phyloP scores from a whole-genome alignment of 257 asterid genomes.

The Eustoma russellianum region DNA sequence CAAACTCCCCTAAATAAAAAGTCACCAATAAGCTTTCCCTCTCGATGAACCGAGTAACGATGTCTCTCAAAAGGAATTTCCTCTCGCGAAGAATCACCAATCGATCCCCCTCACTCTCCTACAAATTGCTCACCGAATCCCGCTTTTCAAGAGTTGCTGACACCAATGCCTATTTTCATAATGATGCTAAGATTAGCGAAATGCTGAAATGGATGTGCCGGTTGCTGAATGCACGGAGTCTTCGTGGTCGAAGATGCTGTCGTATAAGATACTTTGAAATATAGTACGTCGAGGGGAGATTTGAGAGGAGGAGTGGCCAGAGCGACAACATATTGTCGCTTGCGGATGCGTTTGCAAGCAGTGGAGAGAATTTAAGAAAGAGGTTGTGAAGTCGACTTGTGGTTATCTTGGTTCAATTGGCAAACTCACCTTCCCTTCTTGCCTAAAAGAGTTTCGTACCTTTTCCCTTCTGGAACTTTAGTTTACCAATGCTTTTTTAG shows the following conservation, averaged over 20 bases:
- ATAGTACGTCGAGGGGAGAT: constrained; percentile 71
- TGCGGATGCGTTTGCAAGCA: constrained; percentile 88
- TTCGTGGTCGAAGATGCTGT: constrained; percentile 70
- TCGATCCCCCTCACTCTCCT: constrained; percentile 47
- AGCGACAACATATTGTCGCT: constrained; percentile 73
- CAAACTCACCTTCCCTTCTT: constrained; percentile 75
- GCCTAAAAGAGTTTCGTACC: constrained; percentile 61
- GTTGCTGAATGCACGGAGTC: constrained; percentile 12
- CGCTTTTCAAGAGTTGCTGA: constrained; percentile 21
- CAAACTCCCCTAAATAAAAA: too few species aligned
- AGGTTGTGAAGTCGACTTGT: constrained; percentile 45
- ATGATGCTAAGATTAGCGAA: neutral
- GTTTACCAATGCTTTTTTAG: neutral
- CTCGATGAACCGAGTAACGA: constrained; percentile 3
- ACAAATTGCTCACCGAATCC: constrained; percentile 33
- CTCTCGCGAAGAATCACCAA: constrained; percentile 60
- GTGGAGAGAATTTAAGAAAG: constrained; percentile 77
- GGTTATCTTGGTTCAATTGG: constrained; percentile 30
- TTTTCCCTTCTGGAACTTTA: too few species aligned
- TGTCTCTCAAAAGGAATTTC: constrained; percentile 60
- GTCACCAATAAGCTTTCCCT: too few species aligned
- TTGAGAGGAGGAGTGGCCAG: constrained; percentile 72
- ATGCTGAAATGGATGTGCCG: constrained; percentile 17
- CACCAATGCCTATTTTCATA: too few species aligned
- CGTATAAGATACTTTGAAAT: constrained; percentile 72